Base-by-base conservation (phyloP, 2,329 filamentous ascomycete species). In the Lachnellula hyalina region DNA sequence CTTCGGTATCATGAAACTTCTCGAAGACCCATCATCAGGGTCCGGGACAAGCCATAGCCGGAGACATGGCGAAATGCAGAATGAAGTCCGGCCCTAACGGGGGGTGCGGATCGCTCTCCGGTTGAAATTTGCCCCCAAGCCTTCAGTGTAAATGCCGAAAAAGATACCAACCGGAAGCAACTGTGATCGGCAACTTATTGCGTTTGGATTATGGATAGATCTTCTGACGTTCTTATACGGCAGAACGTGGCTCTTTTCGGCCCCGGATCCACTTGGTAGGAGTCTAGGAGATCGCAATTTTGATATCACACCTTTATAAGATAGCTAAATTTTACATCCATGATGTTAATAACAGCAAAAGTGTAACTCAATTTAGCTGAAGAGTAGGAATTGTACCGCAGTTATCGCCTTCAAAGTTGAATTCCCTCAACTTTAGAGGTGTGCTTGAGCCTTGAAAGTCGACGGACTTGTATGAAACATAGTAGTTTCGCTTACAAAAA, bases 1-100 rank as follows among this genome's bases (percentile, higher is more conserved):
- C 59, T 60, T 57, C 52, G 36, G 56, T 47, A 55, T 54, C 49
- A 44, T 63, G 63, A 67, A 67, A 67, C 65, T 67, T 67, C 65
- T 58, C 56, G 65, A 67, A 67, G 65, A 50, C 51, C 63, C 60
- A 55, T 63, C 58, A 58, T 54, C 62, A 62, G 54, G 61, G 59
- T 58, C 56, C 48, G 35, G 55, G 61, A 56, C 54, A 55, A 49
- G 47, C 45, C 56, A 47, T 50, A 35, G 34, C 36, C 60, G 60
- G 49, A 51, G 45, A 46, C 41, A 32, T 48, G 51, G 19, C 52
- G 21, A 11, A 50, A 52, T 52, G 45, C 17, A 50, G 59, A n/a
- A 55, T 14, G 47, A 53, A 9, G 41, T 45, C 60, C 57, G 57
- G 21, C 32, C 36, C 45, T 41, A 21, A 6, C 8, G 36, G 34